Evolutionary conservation across 2,329 filamentous ascomycete species (phyloP).

Genomic region (Metarhizium rileyi): DNA sequence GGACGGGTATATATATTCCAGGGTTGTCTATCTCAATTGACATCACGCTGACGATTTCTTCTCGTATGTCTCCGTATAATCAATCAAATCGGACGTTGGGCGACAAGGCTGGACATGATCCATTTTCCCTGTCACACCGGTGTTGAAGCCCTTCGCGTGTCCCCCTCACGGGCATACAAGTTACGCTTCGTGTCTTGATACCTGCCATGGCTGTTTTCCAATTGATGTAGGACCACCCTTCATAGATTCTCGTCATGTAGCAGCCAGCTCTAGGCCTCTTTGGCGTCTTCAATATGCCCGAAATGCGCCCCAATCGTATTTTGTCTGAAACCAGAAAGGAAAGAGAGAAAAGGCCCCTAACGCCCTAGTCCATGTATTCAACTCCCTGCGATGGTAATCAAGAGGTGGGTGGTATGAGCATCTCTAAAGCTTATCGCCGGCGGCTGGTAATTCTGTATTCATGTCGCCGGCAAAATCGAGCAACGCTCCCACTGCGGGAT

Average conservation of each 20-base stretch:
- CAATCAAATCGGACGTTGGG: slow-evolving; percentile 5
- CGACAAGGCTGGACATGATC: not conserved
- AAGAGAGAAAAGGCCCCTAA: not conserved
- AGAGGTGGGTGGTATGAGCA: not conserved
- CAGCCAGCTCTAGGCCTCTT: not conserved
- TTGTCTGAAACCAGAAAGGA: not conserved
- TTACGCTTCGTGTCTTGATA: not conserved
- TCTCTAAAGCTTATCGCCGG: not conserved
- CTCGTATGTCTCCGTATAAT: slow-evolving; percentile 6
- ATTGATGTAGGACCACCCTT: not conserved
- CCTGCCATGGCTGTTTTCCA: not conserved
- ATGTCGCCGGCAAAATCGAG: slow-evolving; percentile 48
- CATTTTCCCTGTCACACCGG: not conserved
- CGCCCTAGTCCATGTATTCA: slow-evolving; percentile 5
- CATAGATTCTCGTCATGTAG: not conserved
- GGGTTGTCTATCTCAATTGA: slow-evolving; percentile 8
- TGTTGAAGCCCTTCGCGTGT: slow-evolving; percentile 4
- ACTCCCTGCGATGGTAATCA: not conserved
- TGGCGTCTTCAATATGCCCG: not conserved
- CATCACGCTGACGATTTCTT: slow-evolving; percentile 5
- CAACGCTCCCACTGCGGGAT: slow-evolving; percentile 37
- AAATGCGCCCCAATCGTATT: not conserved
- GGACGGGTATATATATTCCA: slow-evolving; percentile 12
- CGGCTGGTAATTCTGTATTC: slow-evolving; percentile 36
- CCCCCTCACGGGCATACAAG: no score